Evolutionary conservation across 495 filamentous ascomycete genomes (phyloP).

Genomic region (Neurospora tetraspora): DNA sequence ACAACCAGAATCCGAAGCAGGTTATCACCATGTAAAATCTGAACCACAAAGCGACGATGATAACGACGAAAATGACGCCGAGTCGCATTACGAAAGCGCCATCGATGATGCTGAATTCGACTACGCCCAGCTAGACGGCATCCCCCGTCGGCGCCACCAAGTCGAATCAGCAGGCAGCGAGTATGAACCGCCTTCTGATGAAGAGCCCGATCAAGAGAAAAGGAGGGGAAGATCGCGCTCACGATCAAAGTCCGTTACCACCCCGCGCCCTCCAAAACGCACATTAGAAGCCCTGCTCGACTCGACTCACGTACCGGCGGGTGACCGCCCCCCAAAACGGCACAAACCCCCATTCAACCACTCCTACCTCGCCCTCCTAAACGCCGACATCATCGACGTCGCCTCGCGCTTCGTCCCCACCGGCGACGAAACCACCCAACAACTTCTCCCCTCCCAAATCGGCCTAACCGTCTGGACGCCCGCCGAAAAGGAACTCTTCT

Average conservation of each 20-base stretch:
- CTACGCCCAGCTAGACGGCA: background rate
- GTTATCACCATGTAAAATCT: background rate
- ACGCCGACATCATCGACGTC: slow-evolving; percentile 40
- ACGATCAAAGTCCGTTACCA: background rate
- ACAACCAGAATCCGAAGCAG: background rate
- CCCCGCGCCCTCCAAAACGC: background rate
- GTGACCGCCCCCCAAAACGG: slow-evolving; percentile 21
- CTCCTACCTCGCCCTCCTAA: slow-evolving; percentile 51
- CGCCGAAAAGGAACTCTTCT: slow-evolving; percentile 61
- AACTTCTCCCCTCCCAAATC: slow-evolving; percentile 41
- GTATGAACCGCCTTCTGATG: background rate
- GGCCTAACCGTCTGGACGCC: slow-evolving; percentile 60
- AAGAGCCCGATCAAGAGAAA: background rate
- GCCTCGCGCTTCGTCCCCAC: slow-evolving; percentile 18
- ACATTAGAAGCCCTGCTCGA: background rate
- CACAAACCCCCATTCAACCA: slow-evolving; percentile 32
- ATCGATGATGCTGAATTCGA: background rate
- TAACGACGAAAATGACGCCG: background rate
- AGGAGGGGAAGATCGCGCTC: background rate
- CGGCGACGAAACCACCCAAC: background rate
- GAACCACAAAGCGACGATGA: background rate
- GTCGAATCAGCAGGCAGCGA: background rate
- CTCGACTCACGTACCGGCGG: background rate
- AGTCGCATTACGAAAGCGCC: background rate
- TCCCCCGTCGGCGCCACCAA: background rate